Percentiles rank a stretch among this genome's conserved stretches.
Conservation (phyloP, 805 yeast genomes). For the Metschnikowia sp. region DNA sequence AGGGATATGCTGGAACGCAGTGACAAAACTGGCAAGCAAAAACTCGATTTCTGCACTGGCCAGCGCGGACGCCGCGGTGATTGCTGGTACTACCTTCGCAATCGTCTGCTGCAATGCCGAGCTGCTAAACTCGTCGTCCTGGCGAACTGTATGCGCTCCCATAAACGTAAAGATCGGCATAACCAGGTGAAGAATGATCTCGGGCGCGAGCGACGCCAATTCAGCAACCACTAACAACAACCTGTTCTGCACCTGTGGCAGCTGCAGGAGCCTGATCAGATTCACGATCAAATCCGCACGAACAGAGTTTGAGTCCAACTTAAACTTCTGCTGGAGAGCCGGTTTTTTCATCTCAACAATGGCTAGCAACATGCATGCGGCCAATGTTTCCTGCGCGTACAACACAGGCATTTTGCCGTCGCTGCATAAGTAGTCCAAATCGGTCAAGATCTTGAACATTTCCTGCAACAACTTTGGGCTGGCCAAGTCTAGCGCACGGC, state of each 20-base stretch:
- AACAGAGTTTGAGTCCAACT: constrained; percentile 58
- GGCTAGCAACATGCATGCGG: constrained; percentile 75
- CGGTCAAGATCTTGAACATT: constrained; percentile 62
- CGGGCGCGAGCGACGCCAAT: constrained; percentile 85
- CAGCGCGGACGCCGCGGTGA: constrained; percentile 46
- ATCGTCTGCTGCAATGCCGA: constrained; percentile 92
- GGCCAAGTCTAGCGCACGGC: constrained; percentile 27
- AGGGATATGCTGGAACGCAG: constrained; percentile 94
- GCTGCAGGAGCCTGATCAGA: constrained; percentile 80
- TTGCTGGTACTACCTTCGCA: constrained; percentile 84
- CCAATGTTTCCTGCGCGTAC: constrained; percentile 87
- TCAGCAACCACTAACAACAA: constrained; percentile 80
- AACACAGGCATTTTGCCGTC: constrained; percentile 91
- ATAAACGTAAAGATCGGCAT: constrained; percentile 99
- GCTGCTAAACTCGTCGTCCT: constrained; percentile 93
- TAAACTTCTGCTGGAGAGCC: constrained; percentile 24
- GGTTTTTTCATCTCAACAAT: constrained; percentile 51
- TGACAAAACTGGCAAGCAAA: constrained; percentile 81
- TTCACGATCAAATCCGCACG: constrained; percentile 90
- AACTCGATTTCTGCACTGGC: constrained; percentile 70
- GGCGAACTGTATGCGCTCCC: constrained; percentile 97
- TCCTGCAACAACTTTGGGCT: constrained; percentile 47
- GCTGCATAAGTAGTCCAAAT: constrained; percentile 77
- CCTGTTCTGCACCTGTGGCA: constrained; percentile 94
- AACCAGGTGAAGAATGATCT: constrained; percentile 86